Percentiles rank a stretch among this genome's conserved stretches.
Evolutionary conservation across 331 rosid species (phyloP).

Genomic region (Stylosanthes scabra): DNA sequence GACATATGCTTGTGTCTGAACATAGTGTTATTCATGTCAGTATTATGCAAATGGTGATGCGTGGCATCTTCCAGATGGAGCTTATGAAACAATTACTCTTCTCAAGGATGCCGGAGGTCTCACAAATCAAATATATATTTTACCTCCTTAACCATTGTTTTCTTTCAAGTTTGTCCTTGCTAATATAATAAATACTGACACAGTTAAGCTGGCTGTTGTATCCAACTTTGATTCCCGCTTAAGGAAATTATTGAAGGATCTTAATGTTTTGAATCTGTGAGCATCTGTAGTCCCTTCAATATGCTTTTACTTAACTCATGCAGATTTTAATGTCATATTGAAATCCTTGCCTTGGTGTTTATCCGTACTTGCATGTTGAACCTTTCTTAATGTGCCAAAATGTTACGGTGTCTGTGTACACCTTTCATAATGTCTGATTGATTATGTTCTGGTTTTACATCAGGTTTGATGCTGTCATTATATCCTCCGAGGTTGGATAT

Average conservation of each 20-base stretch:
- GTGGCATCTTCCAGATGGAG: conserved; percentile 85
- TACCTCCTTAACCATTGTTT: conserved; percentile 23
- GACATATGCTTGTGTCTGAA: conserved; percentile 30
- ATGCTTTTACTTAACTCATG: conserved; percentile 8
- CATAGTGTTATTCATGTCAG: conserved; percentile 53
- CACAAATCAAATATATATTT: conserved; percentile 26
- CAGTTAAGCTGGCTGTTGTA: conserved; percentile 96
- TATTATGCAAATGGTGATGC: conserved; percentile 88
- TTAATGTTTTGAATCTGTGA: conserved; percentile 82
- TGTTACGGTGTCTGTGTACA: conserved; percentile 4
- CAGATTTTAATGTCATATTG: conserved; percentile 1
- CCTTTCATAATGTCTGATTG: conserved; percentile 16
- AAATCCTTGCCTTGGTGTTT: conserved; percentile 1
- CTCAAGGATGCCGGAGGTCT: conserved; percentile 97
- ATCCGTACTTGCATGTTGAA: conserved; percentile 12
- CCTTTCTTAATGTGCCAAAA: conserved; percentile 11
- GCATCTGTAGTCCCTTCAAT: conserved; percentile 39
- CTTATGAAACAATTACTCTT: conserved; percentile 73
- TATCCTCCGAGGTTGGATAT: conserved; percentile 90
- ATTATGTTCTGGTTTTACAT: conserved; percentile 21
- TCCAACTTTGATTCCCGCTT: conserved; percentile 93
- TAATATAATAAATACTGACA: conserved; percentile 37
- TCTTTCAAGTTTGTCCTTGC: conserved; percentile 41
- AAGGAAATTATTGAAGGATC: conserved; percentile 90
- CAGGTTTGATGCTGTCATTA: conserved; percentile 89